Evolutionary conservation across 352 stramenopile genomes (phyloP), one percentile per base, ranked within the genome.

Genomic region (Phytophthora syringae): DNA sequence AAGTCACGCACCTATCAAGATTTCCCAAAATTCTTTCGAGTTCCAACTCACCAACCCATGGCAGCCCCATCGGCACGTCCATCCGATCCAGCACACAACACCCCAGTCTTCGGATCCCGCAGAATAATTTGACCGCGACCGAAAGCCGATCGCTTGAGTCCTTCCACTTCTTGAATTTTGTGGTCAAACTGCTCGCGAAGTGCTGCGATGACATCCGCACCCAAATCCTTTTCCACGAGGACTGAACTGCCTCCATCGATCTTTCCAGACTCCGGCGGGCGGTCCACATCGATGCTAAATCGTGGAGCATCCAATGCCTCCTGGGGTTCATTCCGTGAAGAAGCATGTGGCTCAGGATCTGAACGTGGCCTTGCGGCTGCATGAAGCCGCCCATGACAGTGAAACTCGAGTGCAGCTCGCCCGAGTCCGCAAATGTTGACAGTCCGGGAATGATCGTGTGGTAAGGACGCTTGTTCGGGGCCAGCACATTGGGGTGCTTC

Each of bases 371-470:
- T 71, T 99, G 97, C 1, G 97, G 96, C 78, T 99, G 97, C 96
- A 99, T 99, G 74, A 98, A 99, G 37, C 73, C 85, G 36, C 85
- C 85, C 83, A 97, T 97, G 72, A 93, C 82, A 12, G 85, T 90
- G 62, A 98, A 93, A 15, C 84, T 97, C n/a, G 94, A 91, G 70
- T 97, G 97, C 11, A 99, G 69, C 21, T 97, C 86, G 22, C 90
- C 79, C 0, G 90, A 93, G 40, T 88, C 91, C 0, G 70, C 62
- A 52, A 96, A 89, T 20, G 97, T 98, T 18, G 95, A 74, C 48
- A 99, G 90, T 28, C 77, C 94, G 34, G 97, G 97, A 57, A 99
- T 99, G 69, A 99, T 99, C 9, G 97, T 99, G 77, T 99, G 97
- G 84, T 98, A 99, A 3, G 97, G 97, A 28, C 96, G 78, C 67